phyloP scores from a whole-genome alignment of 352 stramenopile genomes.

The Phytophthora pistaciae region DNA sequence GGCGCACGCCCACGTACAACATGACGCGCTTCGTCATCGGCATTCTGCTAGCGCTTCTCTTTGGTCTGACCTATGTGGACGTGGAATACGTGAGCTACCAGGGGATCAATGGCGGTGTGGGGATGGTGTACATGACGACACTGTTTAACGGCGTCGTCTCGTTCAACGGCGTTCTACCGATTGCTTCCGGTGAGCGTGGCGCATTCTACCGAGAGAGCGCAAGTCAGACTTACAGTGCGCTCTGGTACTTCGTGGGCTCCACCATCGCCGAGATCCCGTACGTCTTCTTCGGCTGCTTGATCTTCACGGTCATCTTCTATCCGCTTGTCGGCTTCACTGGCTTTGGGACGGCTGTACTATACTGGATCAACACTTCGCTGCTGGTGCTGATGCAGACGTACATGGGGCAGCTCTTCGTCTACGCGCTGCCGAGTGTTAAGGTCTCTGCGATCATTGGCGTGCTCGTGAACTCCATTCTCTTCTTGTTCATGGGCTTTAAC shows the following conservation, averaged over 20 bases:
- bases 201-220: no score
- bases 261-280: no score
- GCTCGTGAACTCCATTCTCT: conserved; percentile 39
- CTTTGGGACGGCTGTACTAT: conserved; percentile 2
- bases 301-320: conserved; percentile 1
- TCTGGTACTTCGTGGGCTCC: no score
- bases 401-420: no score
- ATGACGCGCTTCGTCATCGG: neutral
- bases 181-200: neutral
- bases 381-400: no score
- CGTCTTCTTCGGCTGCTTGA: conserved; percentile 4
- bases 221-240: no score
- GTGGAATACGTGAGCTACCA: neutral
- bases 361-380: conserved; percentile 44
- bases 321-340: conserved; percentile 2
- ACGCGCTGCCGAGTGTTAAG: conserved; percentile 31
- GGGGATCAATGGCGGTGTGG: neutral
- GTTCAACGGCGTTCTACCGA: neutral
- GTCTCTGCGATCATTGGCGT: conserved; percentile 32
- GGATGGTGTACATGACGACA: neutral
- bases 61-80: neutral
- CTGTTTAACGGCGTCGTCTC: conserved; percentile 1
- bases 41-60: neutral
- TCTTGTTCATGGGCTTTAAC: conserved; percentile 40
- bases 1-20: conserved; percentile 83